Evolutionary conservation across 352 stramenopile species (phyloP).

Genomic region (Phytophthora brassicae): DNA sequence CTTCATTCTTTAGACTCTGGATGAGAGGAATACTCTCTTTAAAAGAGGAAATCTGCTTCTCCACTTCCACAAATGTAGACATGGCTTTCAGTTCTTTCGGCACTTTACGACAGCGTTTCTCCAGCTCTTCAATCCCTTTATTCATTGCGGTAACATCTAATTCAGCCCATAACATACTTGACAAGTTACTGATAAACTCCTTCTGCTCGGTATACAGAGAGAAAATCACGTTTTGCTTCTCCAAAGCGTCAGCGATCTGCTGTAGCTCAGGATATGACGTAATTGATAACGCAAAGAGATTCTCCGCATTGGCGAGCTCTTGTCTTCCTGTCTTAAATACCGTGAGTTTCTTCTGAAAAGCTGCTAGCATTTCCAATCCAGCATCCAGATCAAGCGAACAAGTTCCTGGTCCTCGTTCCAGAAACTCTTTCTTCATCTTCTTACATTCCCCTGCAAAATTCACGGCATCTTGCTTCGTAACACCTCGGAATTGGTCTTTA

Average conservation of each 20-base stretch:
- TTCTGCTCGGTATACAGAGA: conserved; percentile 92
- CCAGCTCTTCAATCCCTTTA: conserved; percentile 91
- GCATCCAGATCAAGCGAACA: conserved; percentile 86
- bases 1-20: conserved; percentile 93
- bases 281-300: conserved; percentile 91
- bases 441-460: conserved; percentile 89
- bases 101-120: conserved; percentile 92
- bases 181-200: conserved; percentile 90
- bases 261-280: conserved; percentile 91
- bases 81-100: conserved; percentile 90
- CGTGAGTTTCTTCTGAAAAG: conserved; percentile 83
- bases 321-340: conserved; percentile 77
- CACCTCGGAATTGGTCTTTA: conserved; percentile 93
- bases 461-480: conserved; percentile 91
- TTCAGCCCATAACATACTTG: conserved; percentile 92
- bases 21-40: conserved; percentile 94
- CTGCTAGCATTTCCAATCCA: conserved; percentile 84
- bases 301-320: conserved; percentile 94
- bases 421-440: conserved; percentile 86
- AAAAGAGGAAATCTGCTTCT: conserved; percentile 92
- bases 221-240: conserved; percentile 91
- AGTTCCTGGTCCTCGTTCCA: conserved; percentile 82
- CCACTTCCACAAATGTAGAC: conserved; percentile 90
- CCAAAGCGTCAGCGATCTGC: conserved; percentile 81
- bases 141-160: conserved; percentile 92